Evolutionary conservation across 2,329 filamentous ascomycete species (phyloP).

Genomic region (Scedosporium boydii): DNA sequence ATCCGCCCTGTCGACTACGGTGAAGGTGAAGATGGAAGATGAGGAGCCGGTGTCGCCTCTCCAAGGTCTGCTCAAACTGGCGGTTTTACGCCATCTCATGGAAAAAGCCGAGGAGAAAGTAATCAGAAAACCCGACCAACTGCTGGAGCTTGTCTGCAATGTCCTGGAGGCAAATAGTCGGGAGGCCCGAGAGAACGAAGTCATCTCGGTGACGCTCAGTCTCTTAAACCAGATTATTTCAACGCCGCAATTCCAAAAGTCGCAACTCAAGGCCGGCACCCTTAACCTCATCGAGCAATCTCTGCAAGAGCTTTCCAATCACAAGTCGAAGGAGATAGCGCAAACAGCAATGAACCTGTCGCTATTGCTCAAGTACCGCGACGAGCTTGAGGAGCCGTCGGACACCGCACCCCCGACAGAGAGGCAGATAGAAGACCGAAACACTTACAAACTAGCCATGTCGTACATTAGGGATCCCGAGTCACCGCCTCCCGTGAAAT

Average conservation of each 20-base stretch:
- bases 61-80: conserved; percentile 44
- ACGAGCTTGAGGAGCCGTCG: conserved; percentile 38
- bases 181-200: conserved; percentile 33
- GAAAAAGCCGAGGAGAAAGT: conserved; percentile 53
- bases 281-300: conserved; percentile 38
- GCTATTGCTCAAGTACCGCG: conserved; percentile 45
- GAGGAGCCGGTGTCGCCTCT: conserved; percentile 30
- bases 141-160: conserved; percentile 54
- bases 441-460: conserved; percentile 52
- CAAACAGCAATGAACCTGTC: conserved; percentile 45
- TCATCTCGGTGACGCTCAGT: conserved; percentile 45
- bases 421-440: conserved; percentile 48
- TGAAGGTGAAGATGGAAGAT: conserved; percentile 19
- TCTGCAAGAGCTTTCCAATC: conserved; percentile 31
- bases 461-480: conserved; percentile 53
- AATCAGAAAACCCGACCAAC: conserved; percentile 52
- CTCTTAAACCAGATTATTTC: conserved; percentile 52
- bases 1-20: conserved; percentile 14
- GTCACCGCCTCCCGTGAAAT: conserved; percentile 56
- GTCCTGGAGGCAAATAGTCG: conserved; percentile 41
- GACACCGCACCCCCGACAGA: conserved; percentile 29
- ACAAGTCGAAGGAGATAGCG: background rate
- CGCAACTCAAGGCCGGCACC: conserved; percentile 30
- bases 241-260: conserved; percentile 43
- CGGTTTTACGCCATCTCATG: conserved; percentile 57